Base-by-base conservation (phyloP, 2,329 filamentous ascomycete species). In the Didymella keratinophila region DNA sequence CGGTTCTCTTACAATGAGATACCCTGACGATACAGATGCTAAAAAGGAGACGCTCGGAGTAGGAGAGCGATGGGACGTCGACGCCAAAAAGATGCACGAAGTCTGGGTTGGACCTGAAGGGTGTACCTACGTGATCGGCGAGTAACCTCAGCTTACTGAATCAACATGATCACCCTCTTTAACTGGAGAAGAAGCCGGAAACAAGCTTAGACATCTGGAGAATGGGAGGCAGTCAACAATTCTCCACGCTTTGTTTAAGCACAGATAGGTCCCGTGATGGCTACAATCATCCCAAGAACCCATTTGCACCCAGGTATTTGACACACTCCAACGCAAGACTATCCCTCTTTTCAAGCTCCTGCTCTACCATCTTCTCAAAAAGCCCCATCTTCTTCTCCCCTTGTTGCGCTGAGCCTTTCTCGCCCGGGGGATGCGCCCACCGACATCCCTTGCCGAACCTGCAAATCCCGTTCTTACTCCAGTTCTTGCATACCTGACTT, bases 21-120 rank as follows among this genome's bases (percentile, higher is more conserved):
- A 89, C 68, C 89, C 88, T 0, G 75, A 86, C 12, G 88, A 90
- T 56, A 68, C 78, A 18, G 74, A 77, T 27, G 78, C 83, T 0
- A 80, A 78, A 62, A 89, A 86, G 75, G 82, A 83, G 57, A 87
- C 84, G 0, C 87, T 86, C 60, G 81, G 83, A 0, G 81, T 82
- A 1, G 89, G 89, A 1, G 84, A 84, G 39, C 80, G 88, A 37
- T 78, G 91, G 36, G 88, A 91, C 69, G 87, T 92, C 3, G 87
- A 87, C 28, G 86, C 87, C 2, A 81, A 82, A 8, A 81, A 83
- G 56, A 72, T 84, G 12, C 89, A 92, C 66, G 88, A 91, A 76
- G 89, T 91, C 1, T 90, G 87, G 86, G 82, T 91, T 45, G 88
- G 89, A 1, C 65, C 74, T 1, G 78, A 84, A 59, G 89, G 89